Percentiles rank a stretch among this genome's conserved stretches.
Conservation (phyloP, 352 stramenopile species). For the Pythium folliculosum region DNA sequence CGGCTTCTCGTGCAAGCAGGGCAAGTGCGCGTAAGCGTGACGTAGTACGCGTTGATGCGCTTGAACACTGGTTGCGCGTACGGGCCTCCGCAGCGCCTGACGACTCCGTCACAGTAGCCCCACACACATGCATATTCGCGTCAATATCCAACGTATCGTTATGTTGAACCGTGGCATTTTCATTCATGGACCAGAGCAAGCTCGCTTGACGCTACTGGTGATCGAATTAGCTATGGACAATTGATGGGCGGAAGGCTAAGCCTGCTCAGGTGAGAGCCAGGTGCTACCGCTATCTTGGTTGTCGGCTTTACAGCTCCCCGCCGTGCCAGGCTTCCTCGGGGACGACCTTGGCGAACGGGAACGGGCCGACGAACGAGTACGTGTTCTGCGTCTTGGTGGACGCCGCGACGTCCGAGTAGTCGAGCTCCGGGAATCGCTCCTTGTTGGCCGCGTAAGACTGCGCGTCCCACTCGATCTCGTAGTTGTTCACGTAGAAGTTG, state of each 20-base stretch:
- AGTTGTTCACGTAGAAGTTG: constrained; percentile 76
- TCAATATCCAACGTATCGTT: background rate
- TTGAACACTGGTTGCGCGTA: too few relatives aligned
- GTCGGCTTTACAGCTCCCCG: constrained; percentile 15
- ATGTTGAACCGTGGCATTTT: too few relatives aligned
- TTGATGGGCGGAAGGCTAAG: too few relatives aligned
- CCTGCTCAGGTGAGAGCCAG: too few relatives aligned
- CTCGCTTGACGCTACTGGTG: too few relatives aligned
- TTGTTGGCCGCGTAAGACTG: constrained; percentile 70
- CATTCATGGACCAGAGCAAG: too few relatives aligned
- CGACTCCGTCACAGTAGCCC: too few relatives aligned
- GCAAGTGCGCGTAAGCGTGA: constrained; percentile 15
- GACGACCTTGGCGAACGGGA: constrained; percentile 68
- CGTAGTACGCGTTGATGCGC: too few relatives aligned
- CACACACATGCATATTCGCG: too few relatives aligned
- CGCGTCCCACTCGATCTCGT: constrained; percentile 63
- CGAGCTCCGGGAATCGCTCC: constrained; percentile 42
- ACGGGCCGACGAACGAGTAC: constrained; percentile 66
- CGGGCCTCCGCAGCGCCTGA: too few relatives aligned
- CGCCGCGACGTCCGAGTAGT: constrained; percentile 61
- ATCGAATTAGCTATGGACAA: too few relatives aligned
- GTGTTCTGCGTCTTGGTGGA: constrained; percentile 69
- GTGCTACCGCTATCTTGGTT: too few relatives aligned
- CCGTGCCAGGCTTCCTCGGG: constrained; percentile 33
- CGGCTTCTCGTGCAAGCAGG: constrained; percentile 14